Percentiles rank a stretch among this genome's conserved stretches.
These are phyloP conservation scores for Debaryomyces tyrocola DNA, from an alignment of 805 yeast species.

Conservation along the genomic window DNA sequence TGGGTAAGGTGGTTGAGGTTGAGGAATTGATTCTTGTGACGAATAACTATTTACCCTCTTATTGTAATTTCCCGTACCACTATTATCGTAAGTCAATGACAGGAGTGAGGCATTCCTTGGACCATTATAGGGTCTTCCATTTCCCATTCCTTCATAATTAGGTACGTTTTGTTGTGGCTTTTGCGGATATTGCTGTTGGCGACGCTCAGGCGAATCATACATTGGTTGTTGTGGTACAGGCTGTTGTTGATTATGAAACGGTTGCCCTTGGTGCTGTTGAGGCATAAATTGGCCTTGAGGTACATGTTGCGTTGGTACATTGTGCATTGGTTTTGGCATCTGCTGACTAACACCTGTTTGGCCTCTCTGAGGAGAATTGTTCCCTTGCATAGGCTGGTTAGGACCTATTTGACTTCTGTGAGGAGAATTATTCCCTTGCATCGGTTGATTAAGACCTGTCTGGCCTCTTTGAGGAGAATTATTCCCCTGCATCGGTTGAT, in stretches of 20 bases:
- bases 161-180: not conserved
- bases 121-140: not conserved
- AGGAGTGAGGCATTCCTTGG: slow-evolving; percentile 2
- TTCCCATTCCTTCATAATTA: not conserved
- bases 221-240: not conserved
- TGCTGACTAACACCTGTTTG: not conserved
- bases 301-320: slow-evolving; percentile 8
- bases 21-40: slow-evolving; percentile 1
- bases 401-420: slow-evolving; percentile 2
- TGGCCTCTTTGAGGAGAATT: not conserved
- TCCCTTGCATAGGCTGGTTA: slow-evolving; percentile 6
- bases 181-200: slow-evolving; percentile 3
- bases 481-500: slow-evolving; percentile 5
- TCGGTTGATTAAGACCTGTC: not conserved
- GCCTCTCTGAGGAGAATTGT: not conserved
- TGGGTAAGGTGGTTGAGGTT: slow-evolving; percentile 5
- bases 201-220: not conserved
- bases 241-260: slow-evolving; percentile 2
- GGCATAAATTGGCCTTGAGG: slow-evolving; percentile 9
- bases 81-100: slow-evolving; percentile 1
- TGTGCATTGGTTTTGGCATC: not conserved
- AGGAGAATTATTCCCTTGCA: slow-evolving; percentile 4
- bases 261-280: slow-evolving; percentile 5
- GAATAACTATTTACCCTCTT: slow-evolving; percentile 5
- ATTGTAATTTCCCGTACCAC: not conserved